Conservation (phyloP, 129 eudicot genomes). For the Flaveria sonorensis region DNA sequence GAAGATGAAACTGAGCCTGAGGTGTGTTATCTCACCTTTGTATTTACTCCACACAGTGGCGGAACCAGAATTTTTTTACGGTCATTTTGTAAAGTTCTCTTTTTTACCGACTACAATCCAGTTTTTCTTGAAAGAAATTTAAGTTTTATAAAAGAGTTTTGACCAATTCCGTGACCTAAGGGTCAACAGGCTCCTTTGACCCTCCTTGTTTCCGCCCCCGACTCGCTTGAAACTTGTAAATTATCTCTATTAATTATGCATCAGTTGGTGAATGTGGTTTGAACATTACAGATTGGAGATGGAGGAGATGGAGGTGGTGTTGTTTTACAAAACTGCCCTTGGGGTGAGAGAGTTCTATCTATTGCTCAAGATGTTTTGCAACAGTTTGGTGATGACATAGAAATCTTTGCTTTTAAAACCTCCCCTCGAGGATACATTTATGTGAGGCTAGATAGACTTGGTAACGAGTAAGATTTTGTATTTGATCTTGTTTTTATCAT, state of each 20-base stretch:
- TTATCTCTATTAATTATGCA: background rate
- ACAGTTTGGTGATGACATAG: conserved; percentile 70
- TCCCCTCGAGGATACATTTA: conserved; percentile 85
- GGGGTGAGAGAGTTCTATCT: conserved; percentile 79
- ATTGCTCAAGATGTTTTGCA: conserved; percentile 65
- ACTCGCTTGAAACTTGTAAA: too few species aligned
- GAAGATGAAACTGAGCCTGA: conserved; percentile 82
- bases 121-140: too few species aligned
- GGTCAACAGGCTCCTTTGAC: too few species aligned
- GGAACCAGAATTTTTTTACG: too few species aligned
- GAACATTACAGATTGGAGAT: conserved; percentile 62
- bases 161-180: too few species aligned
- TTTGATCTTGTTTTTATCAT: background rate
- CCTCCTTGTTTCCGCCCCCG: too few species aligned
- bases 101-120: too few species aligned
- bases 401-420: conserved; percentile 80
- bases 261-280: conserved; percentile 16
- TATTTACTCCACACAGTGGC: too few species aligned
- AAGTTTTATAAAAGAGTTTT: too few species aligned
- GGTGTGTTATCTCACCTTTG: conserved; percentile 36
- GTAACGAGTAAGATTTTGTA: conserved; percentile 62
- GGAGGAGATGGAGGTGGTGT: conserved; percentile 73
- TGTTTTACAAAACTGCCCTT: conserved; percentile 64
- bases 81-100: too few species aligned
- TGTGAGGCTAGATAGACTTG: conserved; percentile 79